These are phyloP conservation scores for Sphagnum fallax DNA, from an alignment of 228 moss, liverwort and hornwort genomes.

Conservation along the genomic window DNA sequence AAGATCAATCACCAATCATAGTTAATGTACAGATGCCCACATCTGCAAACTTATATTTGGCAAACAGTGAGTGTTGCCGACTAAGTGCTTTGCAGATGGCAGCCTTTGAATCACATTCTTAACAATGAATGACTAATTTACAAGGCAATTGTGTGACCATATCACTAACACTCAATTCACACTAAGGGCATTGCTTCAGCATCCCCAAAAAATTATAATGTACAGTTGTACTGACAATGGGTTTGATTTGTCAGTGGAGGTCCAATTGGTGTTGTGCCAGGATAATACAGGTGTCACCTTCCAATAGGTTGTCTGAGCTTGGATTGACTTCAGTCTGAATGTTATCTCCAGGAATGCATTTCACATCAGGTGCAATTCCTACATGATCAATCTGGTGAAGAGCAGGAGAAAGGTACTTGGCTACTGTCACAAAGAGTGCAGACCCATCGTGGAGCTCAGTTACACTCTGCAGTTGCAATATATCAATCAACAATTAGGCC, in stretches of 20 bases:
- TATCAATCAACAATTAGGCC: background rate
- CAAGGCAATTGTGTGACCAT: too few relatives aligned
- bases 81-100: too few relatives aligned
- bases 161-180: too few relatives aligned
- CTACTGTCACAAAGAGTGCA: slow-evolving; percentile 94
- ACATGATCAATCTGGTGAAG: slow-evolving; percentile 89
- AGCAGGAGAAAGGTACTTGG: slow-evolving; percentile 89
- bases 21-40: too few relatives aligned
- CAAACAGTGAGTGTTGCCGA: too few relatives aligned
- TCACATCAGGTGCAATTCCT: slow-evolving; percentile 92
- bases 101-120: too few relatives aligned
- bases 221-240: background rate
- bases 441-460: slow-evolving; percentile 88
- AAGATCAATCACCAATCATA: too few relatives aligned
- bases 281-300: slow-evolving; percentile 69
- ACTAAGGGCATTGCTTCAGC: too few relatives aligned
- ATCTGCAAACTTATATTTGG: too few relatives aligned
- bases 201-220: too few relatives aligned
- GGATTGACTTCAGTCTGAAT: slow-evolving; percentile 1
- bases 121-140: too few relatives aligned
- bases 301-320: slow-evolving; percentile 27
- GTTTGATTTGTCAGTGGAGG: slow-evolving; percentile 32
- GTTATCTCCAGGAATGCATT: slow-evolving; percentile 58
- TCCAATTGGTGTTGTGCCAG: slow-evolving; percentile 72
- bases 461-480: slow-evolving; percentile 63